Evolutionary conservation across 352 stramenopile species (phyloP).

Genomic region (Thraustochytrium striatum): DNA sequence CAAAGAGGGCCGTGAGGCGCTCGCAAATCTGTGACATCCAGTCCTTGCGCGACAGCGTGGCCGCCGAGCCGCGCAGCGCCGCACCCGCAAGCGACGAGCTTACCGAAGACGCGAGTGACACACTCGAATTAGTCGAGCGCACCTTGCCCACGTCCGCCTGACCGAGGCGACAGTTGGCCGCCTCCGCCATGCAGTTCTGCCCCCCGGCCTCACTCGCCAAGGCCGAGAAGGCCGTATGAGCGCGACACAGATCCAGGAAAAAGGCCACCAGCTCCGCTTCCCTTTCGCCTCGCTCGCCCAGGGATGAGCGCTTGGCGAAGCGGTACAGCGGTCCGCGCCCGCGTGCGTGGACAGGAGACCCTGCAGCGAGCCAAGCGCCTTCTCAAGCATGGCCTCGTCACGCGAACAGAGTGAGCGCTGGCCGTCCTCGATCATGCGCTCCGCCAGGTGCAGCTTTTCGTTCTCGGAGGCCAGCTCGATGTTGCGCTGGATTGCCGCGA

Average conservation of each 20-base stretch:
- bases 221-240: conserved; percentile 13
- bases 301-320: conserved; percentile 24
- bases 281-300: neutral
- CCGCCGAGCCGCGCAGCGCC: conserved; percentile 13
- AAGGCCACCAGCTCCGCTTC: conserved; percentile 29
- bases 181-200: neutral
- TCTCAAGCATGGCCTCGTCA: conserved; percentile 14
- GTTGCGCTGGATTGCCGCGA: conserved; percentile 17
- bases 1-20: conserved; percentile 1
- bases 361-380: neutral
- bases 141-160: neutral
- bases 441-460: conserved; percentile 19
- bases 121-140: neutral
- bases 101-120: conserved; percentile 14
- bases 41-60: conserved; percentile 28
- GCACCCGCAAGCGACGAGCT: neutral
- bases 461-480: conserved; percentile 8
- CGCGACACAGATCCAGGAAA: conserved; percentile 14
- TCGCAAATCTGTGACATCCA: conserved; percentile 33
- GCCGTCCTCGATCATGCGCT: conserved; percentile 46
- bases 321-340: conserved; percentile 35
- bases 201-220: neutral
- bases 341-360: conserved; percentile 35
- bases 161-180: neutral
- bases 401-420: conserved; percentile 1